phyloP scores from a whole-genome alignment of 257 asterid species.

The Penstemon barbatus region DNA sequence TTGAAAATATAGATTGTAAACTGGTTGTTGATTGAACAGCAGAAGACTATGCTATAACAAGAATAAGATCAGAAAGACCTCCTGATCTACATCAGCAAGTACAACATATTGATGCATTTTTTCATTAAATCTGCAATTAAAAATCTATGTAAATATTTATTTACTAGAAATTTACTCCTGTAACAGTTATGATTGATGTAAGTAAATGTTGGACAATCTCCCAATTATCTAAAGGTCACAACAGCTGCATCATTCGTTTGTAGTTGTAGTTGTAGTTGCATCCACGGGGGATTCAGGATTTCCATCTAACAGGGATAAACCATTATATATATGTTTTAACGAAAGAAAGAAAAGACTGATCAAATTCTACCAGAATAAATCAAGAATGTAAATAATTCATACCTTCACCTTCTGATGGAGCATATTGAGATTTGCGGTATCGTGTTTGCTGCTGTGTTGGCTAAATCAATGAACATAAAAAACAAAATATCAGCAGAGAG shows the following conservation, averaged over 20 bases:
- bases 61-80: constrained; percentile 30
- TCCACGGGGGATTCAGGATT: constrained; percentile 38
- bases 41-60: constrained; percentile 37
- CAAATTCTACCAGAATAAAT: background rate
- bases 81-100: constrained; percentile 31
- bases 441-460: constrained; percentile 97
- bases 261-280: background rate
- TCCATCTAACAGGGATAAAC: constrained; percentile 23
- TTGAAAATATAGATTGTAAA: constrained; percentile 18
- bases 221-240: constrained; percentile 2
- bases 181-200: constrained; percentile 23
- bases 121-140: constrained; percentile 18
- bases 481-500: constrained; percentile 12
- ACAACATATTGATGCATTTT: constrained; percentile 26
- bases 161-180: constrained; percentile 13
- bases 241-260: constrained; percentile 31
- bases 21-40: constrained; percentile 20
- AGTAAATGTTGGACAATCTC: constrained; percentile 10
- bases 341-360: background rate
- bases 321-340: background rate
- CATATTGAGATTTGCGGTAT: constrained; percentile 87
- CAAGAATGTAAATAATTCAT: constrained; percentile 23
- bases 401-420: constrained; percentile 95
- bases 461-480: constrained; percentile 44
- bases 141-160: constrained; percentile 24